These are phyloP conservation scores for Xylariales sp. DNA, from an alignment of 2,329 filamentous ascomycete genomes.

Conservation along the genomic window DNA sequence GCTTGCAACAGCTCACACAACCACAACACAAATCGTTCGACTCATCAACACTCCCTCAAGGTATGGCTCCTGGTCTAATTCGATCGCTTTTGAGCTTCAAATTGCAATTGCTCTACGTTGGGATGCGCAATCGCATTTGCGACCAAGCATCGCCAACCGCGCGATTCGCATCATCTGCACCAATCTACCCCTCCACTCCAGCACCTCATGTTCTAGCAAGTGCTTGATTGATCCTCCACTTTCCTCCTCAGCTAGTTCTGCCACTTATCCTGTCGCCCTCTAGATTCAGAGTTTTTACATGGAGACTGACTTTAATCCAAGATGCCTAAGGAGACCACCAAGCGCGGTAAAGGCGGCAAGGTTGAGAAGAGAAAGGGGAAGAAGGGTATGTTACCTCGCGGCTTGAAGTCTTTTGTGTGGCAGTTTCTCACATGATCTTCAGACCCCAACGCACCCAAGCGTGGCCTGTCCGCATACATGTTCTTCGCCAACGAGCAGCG, in stretches of 20 bases:
- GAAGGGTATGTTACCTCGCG: conserved; percentile 49
- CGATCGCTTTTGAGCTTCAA: conserved; percentile 30
- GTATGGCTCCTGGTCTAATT: conserved; percentile 29
- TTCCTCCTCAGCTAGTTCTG: no score
- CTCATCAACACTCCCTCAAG: conserved; percentile 21
- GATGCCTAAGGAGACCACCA: conserved; percentile 57
- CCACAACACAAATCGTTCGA: conserved; percentile 20
- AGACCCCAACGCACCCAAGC: conserved; percentile 99
- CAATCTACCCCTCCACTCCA: neutral
- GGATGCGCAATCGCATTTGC: conserved; percentile 36
- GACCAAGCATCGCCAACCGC: conserved; percentile 22
- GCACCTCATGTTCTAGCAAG: neutral
- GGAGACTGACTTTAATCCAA: conserved; percentile 30
- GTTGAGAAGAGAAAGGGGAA: conserved; percentile 51
- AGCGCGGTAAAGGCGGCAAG: conserved; percentile 47
- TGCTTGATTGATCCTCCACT: no score
- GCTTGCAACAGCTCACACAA: conserved; percentile 31
- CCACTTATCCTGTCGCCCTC: no score
- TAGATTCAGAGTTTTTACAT: no score
- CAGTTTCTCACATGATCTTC: conserved; percentile 13
- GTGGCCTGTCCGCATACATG: conserved; percentile 99
- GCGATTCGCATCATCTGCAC: conserved; percentile 13
- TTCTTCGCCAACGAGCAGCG: conserved; percentile 99
- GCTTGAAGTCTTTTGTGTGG: neutral
- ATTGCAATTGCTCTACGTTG: conserved; percentile 25